phyloP scores from a whole-genome alignment of 164 flowering plant species.

The Brasenia schreberi region DNA sequence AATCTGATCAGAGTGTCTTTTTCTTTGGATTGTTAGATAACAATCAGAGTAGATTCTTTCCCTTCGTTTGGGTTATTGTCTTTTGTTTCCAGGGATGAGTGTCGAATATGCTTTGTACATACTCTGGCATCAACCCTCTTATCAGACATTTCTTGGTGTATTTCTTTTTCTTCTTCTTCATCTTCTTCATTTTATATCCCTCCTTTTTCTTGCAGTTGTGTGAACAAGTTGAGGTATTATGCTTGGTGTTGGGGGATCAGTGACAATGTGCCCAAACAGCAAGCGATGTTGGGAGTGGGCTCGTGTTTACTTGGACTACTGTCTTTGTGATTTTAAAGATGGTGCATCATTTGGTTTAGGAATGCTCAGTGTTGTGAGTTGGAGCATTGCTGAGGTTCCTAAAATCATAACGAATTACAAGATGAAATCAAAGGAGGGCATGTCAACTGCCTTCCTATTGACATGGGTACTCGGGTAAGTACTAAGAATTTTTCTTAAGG shows the following conservation, averaged over 20 bases:
- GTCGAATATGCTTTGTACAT: too few species aligned
- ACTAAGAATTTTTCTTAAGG: not conserved
- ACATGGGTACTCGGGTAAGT: slow-evolving; percentile 70
- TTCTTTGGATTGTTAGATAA: too few species aligned
- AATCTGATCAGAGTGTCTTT: too few species aligned
- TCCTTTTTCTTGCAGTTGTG: too few species aligned
- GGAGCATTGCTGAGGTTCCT: slow-evolving; percentile 76
- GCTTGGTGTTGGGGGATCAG: slow-evolving; percentile 11
- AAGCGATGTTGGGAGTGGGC: slow-evolving; percentile 28
- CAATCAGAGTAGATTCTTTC: too few species aligned
- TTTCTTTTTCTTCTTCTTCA: too few species aligned
- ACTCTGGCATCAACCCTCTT: too few species aligned
- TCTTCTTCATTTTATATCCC: too few species aligned
- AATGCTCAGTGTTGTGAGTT: slow-evolving; percentile 43
- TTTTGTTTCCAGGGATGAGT: too few species aligned
- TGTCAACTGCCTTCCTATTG: slow-evolving; percentile 44
- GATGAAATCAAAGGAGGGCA: slow-evolving; percentile 50
- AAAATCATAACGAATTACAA: slow-evolving; percentile 55
- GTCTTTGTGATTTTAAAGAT: slow-evolving; percentile 43
- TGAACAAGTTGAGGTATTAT: slow-evolving; percentile 1
- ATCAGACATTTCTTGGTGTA: too few species aligned
- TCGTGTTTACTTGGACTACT: slow-evolving; percentile 21
- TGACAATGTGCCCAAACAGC: slow-evolving; percentile 17
- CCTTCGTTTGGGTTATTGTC: too few species aligned
- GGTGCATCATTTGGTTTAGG: slow-evolving; percentile 42